Base-by-base conservation (phyloP, 352 stramenopile genomes). In the Phytopythium montanum region DNA sequence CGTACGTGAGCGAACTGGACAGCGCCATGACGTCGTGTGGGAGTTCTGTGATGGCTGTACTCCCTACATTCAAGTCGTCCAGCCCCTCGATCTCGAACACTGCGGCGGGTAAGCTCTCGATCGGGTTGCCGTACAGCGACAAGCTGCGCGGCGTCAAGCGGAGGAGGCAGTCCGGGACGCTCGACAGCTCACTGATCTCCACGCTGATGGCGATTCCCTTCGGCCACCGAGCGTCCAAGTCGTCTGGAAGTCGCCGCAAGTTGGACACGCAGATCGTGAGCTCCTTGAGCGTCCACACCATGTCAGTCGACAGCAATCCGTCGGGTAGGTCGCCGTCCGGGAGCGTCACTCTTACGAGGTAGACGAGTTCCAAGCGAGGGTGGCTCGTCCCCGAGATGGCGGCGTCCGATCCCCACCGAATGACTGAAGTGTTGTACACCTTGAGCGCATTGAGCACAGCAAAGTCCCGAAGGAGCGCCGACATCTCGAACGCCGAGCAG, bases 351-450 rank as follows among this genome's bases (percentile, higher is more conserved):
- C 63, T 54, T 4, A 76, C 57, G 0, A 85, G 14, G 5, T 61
- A 73, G 5, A 85, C 6, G 6, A 62, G 53, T 0, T 56, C 62
- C 18, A 88, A 29, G 3, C 64, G 36, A 16, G 69, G 64, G 33
- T 87, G 69, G 33, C 65, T 10, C 0, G 38, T 36, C 29, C 66
- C 61, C 3, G 68, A 71, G 21, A 82, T 21, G 0, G 66, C 72
- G 19, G 62, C 66, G 21, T 65, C 36, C 1, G n/a, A 18, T 2
- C 46, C 51, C 74, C 72, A 85, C 18, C 59, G 28, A 2, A 23
- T 28, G 26, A 87, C 57, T 1, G 57, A 71, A 1, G 70, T 77
- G 25, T 82, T 75, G 60, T 80, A 80, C 0, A 87, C n/a, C 23
- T 57, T 48, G 21, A 57, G 51, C 0, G 51, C 46, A 25, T 75